These are phyloP conservation scores for Irpex rosettiformis DNA, from an alignment of 1,284 basidiomycete species.

Conservation along the genomic window DNA sequence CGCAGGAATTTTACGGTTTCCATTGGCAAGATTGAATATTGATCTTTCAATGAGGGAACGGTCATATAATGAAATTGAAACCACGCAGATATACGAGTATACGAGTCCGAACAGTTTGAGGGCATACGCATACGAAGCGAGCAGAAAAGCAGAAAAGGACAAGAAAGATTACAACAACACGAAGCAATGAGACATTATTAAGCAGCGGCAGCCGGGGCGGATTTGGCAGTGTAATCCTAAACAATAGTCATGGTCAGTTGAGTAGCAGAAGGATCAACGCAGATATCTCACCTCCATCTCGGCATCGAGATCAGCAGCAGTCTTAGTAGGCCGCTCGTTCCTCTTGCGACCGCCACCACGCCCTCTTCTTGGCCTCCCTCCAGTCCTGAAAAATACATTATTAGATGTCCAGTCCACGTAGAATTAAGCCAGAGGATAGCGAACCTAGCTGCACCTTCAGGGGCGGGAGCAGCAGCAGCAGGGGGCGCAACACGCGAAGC, in stretches of 20 bases:
- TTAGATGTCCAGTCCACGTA: constrained; percentile 10
- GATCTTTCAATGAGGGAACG: too few species aligned
- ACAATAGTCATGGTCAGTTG: neutral
- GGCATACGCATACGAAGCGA: constrained; percentile 2
- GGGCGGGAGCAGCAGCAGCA: constrained; percentile 48
- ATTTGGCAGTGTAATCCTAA: constrained; percentile 71
- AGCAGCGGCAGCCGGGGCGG: constrained; percentile 22
- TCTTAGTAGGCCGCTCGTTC: constrained; percentile 61
- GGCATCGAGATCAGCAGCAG: constrained; percentile 73
- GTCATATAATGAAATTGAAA: neutral
- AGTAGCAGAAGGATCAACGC: neutral
- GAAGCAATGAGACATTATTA: constrained; percentile 6
- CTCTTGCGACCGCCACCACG: constrained; percentile 47
- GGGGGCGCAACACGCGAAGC: constrained; percentile 67
- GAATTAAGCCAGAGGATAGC: constrained; percentile 14
- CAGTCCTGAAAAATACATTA: constrained; percentile 22
- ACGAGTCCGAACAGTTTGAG: constrained; percentile 2
- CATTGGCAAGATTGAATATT: too few species aligned
- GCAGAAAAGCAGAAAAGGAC: neutral
- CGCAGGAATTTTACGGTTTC: too few species aligned
- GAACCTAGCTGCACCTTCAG: constrained; percentile 43
- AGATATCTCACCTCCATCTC: constrained; percentile 72
- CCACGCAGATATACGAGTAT: neutral
- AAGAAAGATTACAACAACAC: neutral
- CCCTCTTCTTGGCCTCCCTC: constrained; percentile 44